phyloP scores from a whole-genome alignment of 23 red algal genomes.

The Cyanidiococcus yangmingshanensis region DNA sequence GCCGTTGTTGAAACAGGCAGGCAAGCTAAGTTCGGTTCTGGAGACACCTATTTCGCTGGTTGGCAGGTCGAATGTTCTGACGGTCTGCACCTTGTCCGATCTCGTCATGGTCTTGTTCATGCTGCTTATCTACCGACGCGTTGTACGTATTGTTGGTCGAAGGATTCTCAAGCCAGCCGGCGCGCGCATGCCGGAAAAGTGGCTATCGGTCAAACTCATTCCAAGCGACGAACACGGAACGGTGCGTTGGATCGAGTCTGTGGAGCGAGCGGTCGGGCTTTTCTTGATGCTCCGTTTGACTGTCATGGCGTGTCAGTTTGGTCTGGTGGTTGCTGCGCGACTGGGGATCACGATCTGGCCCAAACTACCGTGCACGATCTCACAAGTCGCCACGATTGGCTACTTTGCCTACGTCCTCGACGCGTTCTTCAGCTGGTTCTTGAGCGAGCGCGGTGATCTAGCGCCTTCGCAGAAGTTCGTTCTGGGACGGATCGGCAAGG shows the following conservation, averaged over 20 bases:
- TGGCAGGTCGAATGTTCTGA: neutral
- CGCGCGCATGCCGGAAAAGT: neutral
- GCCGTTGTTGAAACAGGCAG: no score
- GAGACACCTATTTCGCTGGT: neutral
- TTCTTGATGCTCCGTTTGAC: neutral
- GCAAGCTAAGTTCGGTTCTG: no score
- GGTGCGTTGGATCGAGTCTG: neutral
- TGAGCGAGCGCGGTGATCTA: neutral
- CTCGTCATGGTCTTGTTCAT: neutral
- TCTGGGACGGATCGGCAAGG: neutral
- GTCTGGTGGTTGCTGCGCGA: neutral
- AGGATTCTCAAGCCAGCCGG: neutral
- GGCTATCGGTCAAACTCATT: neutral
- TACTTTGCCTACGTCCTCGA: neutral
- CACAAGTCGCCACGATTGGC: neutral
- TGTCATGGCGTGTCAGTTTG: conserved; percentile 6
- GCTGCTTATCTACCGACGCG: neutral
- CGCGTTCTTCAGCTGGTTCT: conserved; percentile 9
- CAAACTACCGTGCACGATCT: neutral
- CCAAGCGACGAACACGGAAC: conserved; percentile 4
- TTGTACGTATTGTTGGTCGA: neutral
- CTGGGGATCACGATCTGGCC: conserved; percentile 10
- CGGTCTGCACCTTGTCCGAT: neutral
- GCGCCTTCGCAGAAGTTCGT: neutral
- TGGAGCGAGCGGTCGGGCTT: neutral